phyloP scores from a whole-genome alignment of 1,284 basidiomycete genomes.

The Athelia psychrophila region DNA sequence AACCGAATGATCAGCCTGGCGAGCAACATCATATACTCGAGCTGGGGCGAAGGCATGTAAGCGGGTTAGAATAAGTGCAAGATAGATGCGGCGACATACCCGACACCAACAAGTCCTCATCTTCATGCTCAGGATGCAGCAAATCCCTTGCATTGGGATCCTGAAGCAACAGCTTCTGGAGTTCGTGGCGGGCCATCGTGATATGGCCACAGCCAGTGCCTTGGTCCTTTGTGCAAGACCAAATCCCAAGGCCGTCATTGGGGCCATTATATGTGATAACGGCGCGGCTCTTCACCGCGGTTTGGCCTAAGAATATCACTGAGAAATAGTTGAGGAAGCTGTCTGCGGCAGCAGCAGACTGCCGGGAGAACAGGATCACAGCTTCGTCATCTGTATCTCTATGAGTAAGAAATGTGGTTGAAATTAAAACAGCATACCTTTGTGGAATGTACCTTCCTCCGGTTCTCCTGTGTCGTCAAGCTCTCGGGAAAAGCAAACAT shows the following conservation, averaged over 20 bases:
- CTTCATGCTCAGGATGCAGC: background rate
- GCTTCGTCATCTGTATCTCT: background rate
- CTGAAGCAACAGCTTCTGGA: background rate
- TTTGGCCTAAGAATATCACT: slow-evolving; percentile 1
- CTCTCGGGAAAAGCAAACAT: slow-evolving; percentile 6
- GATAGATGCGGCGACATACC: no score
- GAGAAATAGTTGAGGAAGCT: slow-evolving; percentile 10
- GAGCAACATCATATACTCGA: background rate
- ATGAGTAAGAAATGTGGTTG: background rate
- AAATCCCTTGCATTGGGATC: background rate
- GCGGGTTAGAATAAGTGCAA: no score
- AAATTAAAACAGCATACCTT: background rate
- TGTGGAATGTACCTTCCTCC: background rate
- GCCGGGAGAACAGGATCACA: slow-evolving; percentile 11
- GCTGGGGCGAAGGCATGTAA: background rate
- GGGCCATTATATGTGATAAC: slow-evolving; percentile 3
- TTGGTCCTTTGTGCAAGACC: background rate
- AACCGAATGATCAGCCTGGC: background rate
- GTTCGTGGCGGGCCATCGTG: background rate
- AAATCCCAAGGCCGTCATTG: background rate
- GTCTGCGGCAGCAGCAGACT: background rate
- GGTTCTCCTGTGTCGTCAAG: slow-evolving; percentile 7
- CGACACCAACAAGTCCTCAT: no score
- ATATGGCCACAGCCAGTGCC: background rate
- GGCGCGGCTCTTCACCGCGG: slow-evolving; percentile 3